Conservation (phyloP, 768 basidiomycete genomes). For the Dioszegia aurantiaca region DNA sequence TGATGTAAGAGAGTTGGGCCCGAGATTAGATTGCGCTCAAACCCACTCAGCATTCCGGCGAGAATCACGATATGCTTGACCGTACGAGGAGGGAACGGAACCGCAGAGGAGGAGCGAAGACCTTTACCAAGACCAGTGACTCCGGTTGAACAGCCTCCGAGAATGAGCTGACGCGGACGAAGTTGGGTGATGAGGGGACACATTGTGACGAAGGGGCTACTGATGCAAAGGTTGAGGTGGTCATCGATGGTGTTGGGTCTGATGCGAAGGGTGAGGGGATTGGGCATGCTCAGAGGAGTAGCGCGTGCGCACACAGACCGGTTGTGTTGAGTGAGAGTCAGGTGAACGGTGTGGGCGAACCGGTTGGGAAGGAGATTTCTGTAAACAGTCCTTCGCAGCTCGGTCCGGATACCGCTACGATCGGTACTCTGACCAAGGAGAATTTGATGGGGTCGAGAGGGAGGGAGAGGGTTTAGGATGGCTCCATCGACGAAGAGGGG, state of each 20-base stretch:
- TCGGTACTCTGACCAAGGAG: too few species aligned
- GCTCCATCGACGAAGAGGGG: too few species aligned
- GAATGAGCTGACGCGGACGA: background rate
- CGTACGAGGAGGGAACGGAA: background rate
- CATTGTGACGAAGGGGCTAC: background rate
- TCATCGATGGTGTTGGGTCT: background rate
- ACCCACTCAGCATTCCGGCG: constrained; percentile 1
- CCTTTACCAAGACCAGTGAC: background rate
- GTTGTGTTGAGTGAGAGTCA: too few species aligned
- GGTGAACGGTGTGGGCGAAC: too few species aligned
- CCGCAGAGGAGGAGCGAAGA: background rate
- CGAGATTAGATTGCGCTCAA: too few species aligned
- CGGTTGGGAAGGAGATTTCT: too few species aligned
- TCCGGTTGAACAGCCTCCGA: background rate
- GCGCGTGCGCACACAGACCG: too few species aligned
- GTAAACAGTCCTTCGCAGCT: too few species aligned
- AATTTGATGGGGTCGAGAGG: too few species aligned
- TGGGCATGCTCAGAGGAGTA: background rate
- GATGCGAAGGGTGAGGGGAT: background rate
- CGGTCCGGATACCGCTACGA: too few species aligned
- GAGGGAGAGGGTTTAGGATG: too few species aligned
- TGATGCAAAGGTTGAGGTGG: background rate
- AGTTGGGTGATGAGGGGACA: constrained; percentile 1
- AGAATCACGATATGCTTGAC: background rate
- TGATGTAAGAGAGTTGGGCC: background rate